These are phyloP conservation scores for Colletotrichum shisoi DNA, from an alignment of 2,329 filamentous ascomycete genomes.

Conservation along the genomic window DNA sequence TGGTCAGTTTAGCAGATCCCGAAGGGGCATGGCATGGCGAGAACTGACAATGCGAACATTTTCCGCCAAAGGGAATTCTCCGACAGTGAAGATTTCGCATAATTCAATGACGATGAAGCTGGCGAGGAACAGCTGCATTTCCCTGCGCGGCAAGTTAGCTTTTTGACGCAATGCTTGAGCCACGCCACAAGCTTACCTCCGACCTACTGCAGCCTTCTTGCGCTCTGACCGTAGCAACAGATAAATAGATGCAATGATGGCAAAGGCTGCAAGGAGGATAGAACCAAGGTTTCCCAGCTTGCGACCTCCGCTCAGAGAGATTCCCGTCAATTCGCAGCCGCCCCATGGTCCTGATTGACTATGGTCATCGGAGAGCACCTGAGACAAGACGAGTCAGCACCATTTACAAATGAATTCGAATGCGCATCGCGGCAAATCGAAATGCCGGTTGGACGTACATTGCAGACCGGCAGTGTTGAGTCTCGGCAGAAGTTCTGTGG, in stretches of 20 bases:
- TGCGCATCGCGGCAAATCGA: constrained; percentile 29
- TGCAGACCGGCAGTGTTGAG: constrained; percentile 83
- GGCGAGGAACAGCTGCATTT: constrained; percentile 93
- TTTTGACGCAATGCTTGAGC: constrained; percentile 40
- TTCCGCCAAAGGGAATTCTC: constrained; percentile 79
- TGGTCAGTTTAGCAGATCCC: constrained; percentile 6
- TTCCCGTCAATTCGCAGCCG: constrained; percentile 79
- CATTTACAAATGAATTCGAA: constrained; percentile 4
- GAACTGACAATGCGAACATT: constrained; percentile 74
- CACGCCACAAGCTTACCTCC: constrained; percentile 68
- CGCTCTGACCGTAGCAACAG: constrained; percentile 82
- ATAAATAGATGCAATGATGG: constrained; percentile 72
- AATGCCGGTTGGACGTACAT: constrained; percentile 64
- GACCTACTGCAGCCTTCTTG: constrained; percentile 92
- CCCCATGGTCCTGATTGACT: constrained; percentile 67
- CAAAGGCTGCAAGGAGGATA: constrained; percentile 80
- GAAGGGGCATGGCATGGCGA: neutral
- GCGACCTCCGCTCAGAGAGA: constrained; percentile 70
- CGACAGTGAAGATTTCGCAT: constrained; percentile 96
- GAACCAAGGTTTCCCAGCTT: constrained; percentile 90
- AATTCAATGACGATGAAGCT: constrained; percentile 88
- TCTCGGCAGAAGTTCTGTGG: constrained; percentile 80
- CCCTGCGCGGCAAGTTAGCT: constrained; percentile 60
- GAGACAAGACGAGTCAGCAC: constrained; percentile 48
- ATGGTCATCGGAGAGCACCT: constrained; percentile 72